Conservation (phyloP, 331 rosid genomes). For the Malus hybrid region DNA sequence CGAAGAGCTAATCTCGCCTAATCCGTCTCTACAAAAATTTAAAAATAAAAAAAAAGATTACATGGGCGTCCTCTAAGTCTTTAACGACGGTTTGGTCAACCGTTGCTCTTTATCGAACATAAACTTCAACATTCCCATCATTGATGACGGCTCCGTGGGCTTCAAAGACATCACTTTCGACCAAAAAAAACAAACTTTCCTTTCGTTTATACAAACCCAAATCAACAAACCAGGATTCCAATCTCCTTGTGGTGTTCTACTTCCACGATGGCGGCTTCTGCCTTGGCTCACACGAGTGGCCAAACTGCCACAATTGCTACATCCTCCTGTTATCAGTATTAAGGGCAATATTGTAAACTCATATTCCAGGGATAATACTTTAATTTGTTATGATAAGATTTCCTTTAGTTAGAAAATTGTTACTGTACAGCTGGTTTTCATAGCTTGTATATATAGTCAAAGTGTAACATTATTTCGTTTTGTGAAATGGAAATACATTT, state of each 20-base stretch:
- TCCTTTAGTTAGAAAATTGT: no score
- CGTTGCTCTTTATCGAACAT: slow-evolving; percentile 37
- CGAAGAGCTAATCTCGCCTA: no score
- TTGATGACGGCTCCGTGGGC: slow-evolving; percentile 36
- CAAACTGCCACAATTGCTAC: slow-evolving; percentile 70
- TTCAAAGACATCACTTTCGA: slow-evolving; percentile 49
- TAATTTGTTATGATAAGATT: no score
- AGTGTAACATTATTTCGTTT: no score
- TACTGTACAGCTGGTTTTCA: no score
- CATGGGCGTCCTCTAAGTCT: slow-evolving; percentile 82
- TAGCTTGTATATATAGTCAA: no score
- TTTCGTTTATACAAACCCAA: slow-evolving; percentile 65
- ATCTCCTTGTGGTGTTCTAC: slow-evolving; percentile 37
- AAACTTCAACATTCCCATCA: slow-evolving; percentile 25
- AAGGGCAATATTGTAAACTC: no score
- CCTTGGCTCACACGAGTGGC: slow-evolving; percentile 72
- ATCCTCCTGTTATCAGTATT: slow-evolving; percentile 35
- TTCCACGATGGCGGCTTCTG: slow-evolving; percentile 90
- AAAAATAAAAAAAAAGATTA: slow-evolving; percentile 30
- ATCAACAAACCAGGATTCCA: not conserved
- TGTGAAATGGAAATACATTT: no score
- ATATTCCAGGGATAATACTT: no score
- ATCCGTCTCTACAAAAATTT: no score
- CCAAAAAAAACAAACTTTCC: slow-evolving; percentile 35
- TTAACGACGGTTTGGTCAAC: slow-evolving; percentile 61